These are phyloP conservation scores for Auriculariales sp. DNA, from an alignment of 768 basidiomycete species.

Conservation along the genomic window DNA sequence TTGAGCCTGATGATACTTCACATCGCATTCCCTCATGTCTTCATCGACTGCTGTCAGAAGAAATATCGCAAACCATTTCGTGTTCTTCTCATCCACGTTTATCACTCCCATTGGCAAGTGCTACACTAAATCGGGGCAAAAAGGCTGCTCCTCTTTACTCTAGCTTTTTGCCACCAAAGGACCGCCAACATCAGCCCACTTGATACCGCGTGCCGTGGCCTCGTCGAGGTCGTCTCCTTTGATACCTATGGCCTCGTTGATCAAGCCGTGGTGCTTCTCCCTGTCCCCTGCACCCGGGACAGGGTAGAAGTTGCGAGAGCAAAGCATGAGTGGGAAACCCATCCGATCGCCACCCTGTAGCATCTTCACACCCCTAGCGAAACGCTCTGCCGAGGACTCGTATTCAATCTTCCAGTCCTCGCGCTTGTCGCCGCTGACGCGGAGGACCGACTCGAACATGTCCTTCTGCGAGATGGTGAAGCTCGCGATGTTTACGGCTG, in stretches of 20 bases:
- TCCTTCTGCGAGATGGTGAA: not conserved
- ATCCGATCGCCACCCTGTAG: not conserved
- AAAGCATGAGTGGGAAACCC: not conserved
- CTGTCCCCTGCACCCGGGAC: not conserved
- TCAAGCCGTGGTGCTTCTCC: not conserved
- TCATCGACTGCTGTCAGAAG: too few species aligned
- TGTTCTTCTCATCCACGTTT: too few species aligned
- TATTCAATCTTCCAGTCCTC: not conserved
- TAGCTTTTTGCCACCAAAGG: too few species aligned
- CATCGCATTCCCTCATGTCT: too few species aligned
- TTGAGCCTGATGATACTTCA: too few species aligned
- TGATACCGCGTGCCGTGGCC: too few species aligned
- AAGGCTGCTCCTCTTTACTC: too few species aligned
- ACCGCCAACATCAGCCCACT: too few species aligned
- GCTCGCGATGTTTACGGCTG: too few species aligned
- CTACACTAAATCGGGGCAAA: too few species aligned
- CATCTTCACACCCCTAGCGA: not conserved
- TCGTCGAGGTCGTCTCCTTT: not conserved
- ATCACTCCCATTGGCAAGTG: too few species aligned
- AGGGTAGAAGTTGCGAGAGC: not conserved
- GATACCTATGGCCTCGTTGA: not conserved
- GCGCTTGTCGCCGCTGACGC: not conserved
- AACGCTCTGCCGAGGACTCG: not conserved
- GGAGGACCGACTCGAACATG: not conserved
- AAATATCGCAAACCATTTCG: too few species aligned